Conservation (phyloP, 2,329 filamentous ascomycete species). For the Bimuria novae-zelandiae region DNA sequence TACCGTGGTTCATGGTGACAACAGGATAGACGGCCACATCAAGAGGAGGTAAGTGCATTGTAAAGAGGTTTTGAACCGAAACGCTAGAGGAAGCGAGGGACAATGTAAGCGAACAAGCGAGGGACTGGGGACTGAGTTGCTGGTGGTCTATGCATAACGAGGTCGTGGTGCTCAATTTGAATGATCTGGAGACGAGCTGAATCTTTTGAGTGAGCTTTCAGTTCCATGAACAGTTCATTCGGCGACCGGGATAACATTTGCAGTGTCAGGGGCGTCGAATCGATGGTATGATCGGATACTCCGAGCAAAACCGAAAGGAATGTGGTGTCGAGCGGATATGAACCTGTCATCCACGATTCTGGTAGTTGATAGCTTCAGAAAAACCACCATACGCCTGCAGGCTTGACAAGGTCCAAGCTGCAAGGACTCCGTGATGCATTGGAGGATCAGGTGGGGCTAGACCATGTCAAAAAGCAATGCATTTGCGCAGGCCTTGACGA, state of each 20-base stretch:
- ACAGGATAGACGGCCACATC: constrained; percentile 39
- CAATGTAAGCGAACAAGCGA: constrained; percentile 21
- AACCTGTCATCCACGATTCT: constrained; percentile 12
- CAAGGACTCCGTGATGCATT: constrained; percentile 19
- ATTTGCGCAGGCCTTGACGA: constrained; percentile 24
- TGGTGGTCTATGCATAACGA: constrained; percentile 22
- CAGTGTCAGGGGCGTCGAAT: constrained; percentile 13
- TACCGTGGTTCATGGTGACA: constrained; percentile 42
- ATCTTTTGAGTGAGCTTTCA: constrained; percentile 3
- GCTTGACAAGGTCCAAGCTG: constrained; percentile 17
- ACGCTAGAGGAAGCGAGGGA: constrained; percentile 10
- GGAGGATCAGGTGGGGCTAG: constrained; percentile 22
- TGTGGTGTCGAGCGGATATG: constrained; percentile 11
- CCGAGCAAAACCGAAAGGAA: constrained; percentile 30
- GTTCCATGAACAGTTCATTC: constrained; percentile 1
- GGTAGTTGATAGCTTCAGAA: constrained; percentile 12
- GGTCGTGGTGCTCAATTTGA: constrained; percentile 24
- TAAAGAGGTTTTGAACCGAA: constrained; percentile 21
- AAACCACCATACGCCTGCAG: constrained; percentile 16
- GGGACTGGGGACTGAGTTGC: constrained; percentile 13
- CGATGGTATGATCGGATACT: constrained; percentile 13
- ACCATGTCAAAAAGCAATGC: constrained; percentile 24
- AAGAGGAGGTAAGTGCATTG: constrained; percentile 45
- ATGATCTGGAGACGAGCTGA: constrained; percentile 4
- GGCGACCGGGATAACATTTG: background rate